A percentile compares a stretch with the other conserved stretches of the same genome.
Evolutionary conservation across 805 yeast species (phyloP).

Genomic region (Myxozyma udenii): DNA sequence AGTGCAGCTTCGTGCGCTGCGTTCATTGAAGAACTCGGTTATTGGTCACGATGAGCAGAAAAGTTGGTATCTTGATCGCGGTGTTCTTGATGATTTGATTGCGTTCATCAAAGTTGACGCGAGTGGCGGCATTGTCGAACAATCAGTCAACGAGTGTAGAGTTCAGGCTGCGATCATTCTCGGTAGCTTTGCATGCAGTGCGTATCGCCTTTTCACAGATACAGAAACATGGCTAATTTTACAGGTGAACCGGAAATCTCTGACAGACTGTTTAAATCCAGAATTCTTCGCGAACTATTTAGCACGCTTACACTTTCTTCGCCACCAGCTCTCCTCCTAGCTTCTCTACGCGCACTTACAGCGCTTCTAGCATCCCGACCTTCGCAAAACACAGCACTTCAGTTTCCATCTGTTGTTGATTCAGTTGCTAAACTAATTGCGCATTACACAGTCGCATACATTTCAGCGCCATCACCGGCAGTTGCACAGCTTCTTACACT

Average conservation of each 20-base stretch:
- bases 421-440: constrained; percentile 9
- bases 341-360: constrained; percentile 21
- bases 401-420: constrained; percentile 10
- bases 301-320: constrained; percentile 6
- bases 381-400: constrained; percentile 3
- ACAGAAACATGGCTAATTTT: not conserved
- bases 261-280: constrained; percentile 4
- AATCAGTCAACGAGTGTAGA: constrained; percentile 15
- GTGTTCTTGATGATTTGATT: constrained; percentile 31
- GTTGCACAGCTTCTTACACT: constrained; percentile 6
- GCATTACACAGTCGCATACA: not conserved
- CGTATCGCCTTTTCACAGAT: constrained; percentile 1
- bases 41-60: constrained; percentile 40
- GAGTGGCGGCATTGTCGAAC: constrained; percentile 10
- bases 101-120: constrained; percentile 29
- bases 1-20: constrained; percentile 28
- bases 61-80: constrained; percentile 30
- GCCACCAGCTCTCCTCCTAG: constrained; percentile 12
- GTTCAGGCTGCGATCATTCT: constrained; percentile 34
- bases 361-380: constrained; percentile 14
- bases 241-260: constrained; percentile 26
- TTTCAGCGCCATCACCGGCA: not conserved
- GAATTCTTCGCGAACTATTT: constrained; percentile 10
- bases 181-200: constrained; percentile 38
- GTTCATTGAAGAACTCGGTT: constrained; percentile 35